Evolutionary conservation across 768 basidiomycete species (phyloP), one percentile per base, ranked within the genome.

Genomic region (Macrolepiota dolichaula): DNA sequence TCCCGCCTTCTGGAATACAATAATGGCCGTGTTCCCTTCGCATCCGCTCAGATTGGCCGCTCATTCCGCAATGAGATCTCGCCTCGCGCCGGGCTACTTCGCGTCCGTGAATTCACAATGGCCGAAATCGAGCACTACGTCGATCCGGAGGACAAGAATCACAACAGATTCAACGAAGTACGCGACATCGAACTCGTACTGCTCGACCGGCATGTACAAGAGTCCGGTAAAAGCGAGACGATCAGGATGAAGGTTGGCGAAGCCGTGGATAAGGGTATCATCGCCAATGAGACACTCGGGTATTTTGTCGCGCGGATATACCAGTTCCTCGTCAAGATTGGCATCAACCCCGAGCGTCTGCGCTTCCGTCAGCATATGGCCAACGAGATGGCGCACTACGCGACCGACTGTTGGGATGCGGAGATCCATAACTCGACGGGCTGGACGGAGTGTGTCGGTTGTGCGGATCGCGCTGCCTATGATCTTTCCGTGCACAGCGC

Each of bases 361-460:
- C 85, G 97, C 55, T 98, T 98, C 85, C 83, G 97, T 36, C 97
- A 99, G 70, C 97, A 99, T 73, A 98, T 98, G 97, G 83, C 77
- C 38, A 99, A 98, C 76, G 97, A 98, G 80, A 98, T 98, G 96
- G 97, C 97, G 1, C 97, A 98, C 74, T 99, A 99, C 73, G 96
- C 97, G 57, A 85, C 94, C 40, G 96, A 98, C 76, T 99, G 97
- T 75, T 99, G 97, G 97, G 97, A 99, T 71, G 97, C 96, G 46
- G 97, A 99, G 78, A 98, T 98, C 65, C 84, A 94, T 64, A 94
- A 92, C 57, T 91, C 92, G 52, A 81, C 75, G 46, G 89, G 88
- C 63, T 99, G 97, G 97, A 96, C 94, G 56, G 97, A 99, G 77
- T 99, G 97, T 73, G 96, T 98, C 58, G 97, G 97, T 9, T 99